These are phyloP conservation scores for Panaeolus papilionaceus DNA, from an alignment of 768 basidiomycete species.

Conservation along the genomic window DNA sequence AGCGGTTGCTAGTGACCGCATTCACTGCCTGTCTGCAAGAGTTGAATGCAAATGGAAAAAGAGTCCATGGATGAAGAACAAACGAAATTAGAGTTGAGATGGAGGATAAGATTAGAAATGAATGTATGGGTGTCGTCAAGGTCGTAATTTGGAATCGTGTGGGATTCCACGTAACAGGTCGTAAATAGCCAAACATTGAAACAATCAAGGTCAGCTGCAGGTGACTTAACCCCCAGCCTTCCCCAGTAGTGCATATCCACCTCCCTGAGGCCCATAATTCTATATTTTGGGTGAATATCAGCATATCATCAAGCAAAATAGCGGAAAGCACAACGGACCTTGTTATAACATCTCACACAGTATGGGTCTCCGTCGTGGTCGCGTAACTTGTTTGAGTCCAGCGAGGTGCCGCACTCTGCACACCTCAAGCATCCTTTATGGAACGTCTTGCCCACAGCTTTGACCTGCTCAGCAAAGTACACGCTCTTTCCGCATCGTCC, in stretches of 20 bases:
- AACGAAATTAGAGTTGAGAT: background rate
- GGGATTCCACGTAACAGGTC: background rate
- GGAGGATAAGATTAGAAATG: conserved; percentile 3
- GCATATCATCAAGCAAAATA: background rate
- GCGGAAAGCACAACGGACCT: conserved; percentile 42
- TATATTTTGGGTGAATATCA: conserved; percentile 30
- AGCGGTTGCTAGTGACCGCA: background rate
- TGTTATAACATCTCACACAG: conserved; percentile 77
- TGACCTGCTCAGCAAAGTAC: conserved; percentile 88
- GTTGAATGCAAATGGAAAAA: background rate
- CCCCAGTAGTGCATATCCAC: conserved; percentile 69
- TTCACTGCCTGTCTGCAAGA: no score
- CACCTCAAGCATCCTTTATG: conserved; percentile 84
- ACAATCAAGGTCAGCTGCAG: background rate
- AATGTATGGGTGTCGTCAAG: conserved; percentile 5
- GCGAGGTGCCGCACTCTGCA: conserved; percentile 65
- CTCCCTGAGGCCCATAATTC: conserved; percentile 77
- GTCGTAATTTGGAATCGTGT: conserved; percentile 1
- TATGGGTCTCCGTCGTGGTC: conserved; percentile 79
- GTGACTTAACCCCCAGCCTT: conserved; percentile 37
- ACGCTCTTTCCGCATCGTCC: conserved; percentile 77
- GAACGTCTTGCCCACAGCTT: conserved; percentile 81
- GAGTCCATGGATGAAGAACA: background rate
- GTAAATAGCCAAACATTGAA: conserved; percentile 9
- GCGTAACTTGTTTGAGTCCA: conserved; percentile 77